A percentile compares a stretch with the other conserved stretches of the same genome.
These are phyloP conservation scores for Jacaranda copaia DNA, from an alignment of 257 asterid genomes.

Conservation along the genomic window DNA sequence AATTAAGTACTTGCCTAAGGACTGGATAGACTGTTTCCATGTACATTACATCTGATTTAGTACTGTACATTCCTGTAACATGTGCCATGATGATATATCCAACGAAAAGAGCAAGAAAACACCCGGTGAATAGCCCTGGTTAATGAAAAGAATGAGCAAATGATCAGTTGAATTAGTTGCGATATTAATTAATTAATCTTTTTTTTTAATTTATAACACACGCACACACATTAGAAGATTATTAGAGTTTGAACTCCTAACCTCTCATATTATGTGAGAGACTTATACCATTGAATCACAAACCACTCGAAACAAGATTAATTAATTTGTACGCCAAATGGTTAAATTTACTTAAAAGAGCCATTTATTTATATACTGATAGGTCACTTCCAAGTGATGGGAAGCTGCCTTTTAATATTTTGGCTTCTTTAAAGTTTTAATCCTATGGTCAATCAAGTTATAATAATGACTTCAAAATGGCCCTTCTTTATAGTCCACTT, in stretches of 20 bases:
- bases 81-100: slow-evolving; percentile 90
- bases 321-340: no score
- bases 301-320: no score
- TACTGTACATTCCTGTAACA: slow-evolving; percentile 71
- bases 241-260: neutral
- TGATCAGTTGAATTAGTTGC: slow-evolving; percentile 9
- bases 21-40: slow-evolving; percentile 95
- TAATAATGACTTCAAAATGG: slow-evolving; percentile 39
- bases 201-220: no score
- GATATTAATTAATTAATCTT: neutral
- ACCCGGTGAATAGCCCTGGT: slow-evolving; percentile 85
- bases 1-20: slow-evolving; percentile 77
- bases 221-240: neutral
- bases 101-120: slow-evolving; percentile 73
- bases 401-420: slow-evolving; percentile 21
- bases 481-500: slow-evolving; percentile 52
- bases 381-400: neutral
- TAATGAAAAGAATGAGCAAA: slow-evolving; percentile 15
- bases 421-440: slow-evolving; percentile 36
- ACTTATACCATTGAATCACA: no score
- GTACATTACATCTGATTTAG: slow-evolving; percentile 66
- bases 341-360: no score
- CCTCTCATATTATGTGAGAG: no score
- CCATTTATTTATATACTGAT: no score
- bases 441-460: slow-evolving; percentile 36